Evolutionary conservation across 495 filamentous ascomycete species (phyloP), one percentile per base, ranked within the genome.

Genomic region (Lophium mytilinum): DNA sequence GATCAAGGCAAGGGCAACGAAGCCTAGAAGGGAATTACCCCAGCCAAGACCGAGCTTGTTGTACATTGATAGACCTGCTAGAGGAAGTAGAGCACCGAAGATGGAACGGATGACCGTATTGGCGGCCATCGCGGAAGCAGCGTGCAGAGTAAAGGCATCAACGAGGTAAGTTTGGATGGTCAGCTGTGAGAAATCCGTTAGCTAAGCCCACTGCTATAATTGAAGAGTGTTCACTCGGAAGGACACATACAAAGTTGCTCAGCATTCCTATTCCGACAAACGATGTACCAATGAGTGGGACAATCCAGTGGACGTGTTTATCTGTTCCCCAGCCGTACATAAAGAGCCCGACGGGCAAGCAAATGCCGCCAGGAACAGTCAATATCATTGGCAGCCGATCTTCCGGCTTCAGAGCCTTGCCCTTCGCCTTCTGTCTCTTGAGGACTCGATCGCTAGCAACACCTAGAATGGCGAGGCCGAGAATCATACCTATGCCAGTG

Each of bases 291-390:
- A 73, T 58, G 10, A 73, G 61, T 3, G 71, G 71, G 2, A 64
- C 68, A 12, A 68, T 68, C 71, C 71, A 73, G 34, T 72, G 69
- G 8, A 66, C 56, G 3, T 67, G 50, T 37, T 69, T 61, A 9
- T 72, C 49, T 5, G 65, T 49, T 14, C 63, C 60, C 67, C 67
- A 71, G 14, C 69, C 71, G 53, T 73, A 73, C 10, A 71, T 55
- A 60, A 72, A 73, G 9, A 73, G 47, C 0, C 69, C 71, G 18
- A 69, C 53, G 4, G 69, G 68, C 11, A 73, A 63, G 41, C 24
- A 57, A 15, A 69, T 56, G 12, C 57, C 61, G 7, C 60, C 67
- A 19, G 69, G 70, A 14, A 73, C 58, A 2, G 68, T 65, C 12
- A 67, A 46, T 6, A 59, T 37, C 35, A 62, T 49, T 1, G 69